A percentile compares a stretch with the other conserved stretches of the same genome.
Conservation (phyloP, 306 rosid species). For the Mucuna pruriens region DNA sequence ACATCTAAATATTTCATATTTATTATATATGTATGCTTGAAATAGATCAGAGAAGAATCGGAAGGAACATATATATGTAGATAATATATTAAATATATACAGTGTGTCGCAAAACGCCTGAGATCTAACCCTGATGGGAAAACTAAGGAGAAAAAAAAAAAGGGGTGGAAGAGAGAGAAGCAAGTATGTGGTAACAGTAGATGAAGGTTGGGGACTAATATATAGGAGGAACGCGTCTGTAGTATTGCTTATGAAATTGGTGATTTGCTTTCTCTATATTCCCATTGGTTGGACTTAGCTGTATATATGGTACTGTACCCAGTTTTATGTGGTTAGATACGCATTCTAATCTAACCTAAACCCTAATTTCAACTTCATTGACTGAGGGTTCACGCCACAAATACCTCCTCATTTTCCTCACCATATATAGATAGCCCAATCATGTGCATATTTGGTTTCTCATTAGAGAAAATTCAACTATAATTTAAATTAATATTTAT, state of each 20-base stretch:
- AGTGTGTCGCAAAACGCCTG: conserved; percentile 1
- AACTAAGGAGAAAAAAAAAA: neutral
- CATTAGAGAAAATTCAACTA: neutral
- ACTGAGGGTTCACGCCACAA: conserved; percentile 25
- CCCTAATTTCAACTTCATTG: conserved; percentile 53
- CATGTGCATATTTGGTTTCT: neutral
- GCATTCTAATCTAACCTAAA: conserved; percentile 52
- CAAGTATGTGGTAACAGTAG: conserved; percentile 40
- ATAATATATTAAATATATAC: neutral
- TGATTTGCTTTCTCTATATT: conserved; percentile 38
- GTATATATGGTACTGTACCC: conserved; percentile 43
- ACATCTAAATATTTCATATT: neutral
- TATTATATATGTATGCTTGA: neutral
- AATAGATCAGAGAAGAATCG: conserved; percentile 5
- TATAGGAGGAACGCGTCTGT: conserved; percentile 26
- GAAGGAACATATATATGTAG: neutral
- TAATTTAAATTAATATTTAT: neutral
- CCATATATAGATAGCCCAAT: neutral
- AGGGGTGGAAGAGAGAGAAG: neutral
- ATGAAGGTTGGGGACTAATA: conserved; percentile 32
- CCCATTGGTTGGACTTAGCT: conserved; percentile 64
- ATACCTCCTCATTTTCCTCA: conserved; percentile 9
- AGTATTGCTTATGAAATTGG: neutral
- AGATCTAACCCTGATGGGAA: conserved; percentile 48
- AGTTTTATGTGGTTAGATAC: conserved; percentile 41